These are phyloP conservation scores for Cryptococcus sp. DNA, from an alignment of 1,284 basidiomycete genomes.

Conservation along the genomic window DNA sequence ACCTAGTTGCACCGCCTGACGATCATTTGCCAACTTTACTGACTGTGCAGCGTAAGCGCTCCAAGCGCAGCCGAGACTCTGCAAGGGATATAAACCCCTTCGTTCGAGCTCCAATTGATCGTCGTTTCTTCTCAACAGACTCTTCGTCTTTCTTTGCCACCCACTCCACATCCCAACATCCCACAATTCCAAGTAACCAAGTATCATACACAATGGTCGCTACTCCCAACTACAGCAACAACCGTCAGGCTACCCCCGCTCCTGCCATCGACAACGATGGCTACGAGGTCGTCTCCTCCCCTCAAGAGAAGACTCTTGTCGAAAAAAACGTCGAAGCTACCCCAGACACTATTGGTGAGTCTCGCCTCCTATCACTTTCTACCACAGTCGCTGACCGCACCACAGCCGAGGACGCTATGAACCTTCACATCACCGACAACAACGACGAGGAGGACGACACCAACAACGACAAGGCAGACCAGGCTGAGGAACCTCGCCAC, in stretches of 20 bases:
- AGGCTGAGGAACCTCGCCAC: background rate
- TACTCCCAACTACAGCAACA: background rate
- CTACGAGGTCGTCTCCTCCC: background rate
- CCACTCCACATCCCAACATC: background rate
- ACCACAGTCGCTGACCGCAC: background rate
- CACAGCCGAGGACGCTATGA: background rate
- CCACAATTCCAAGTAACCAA: background rate
- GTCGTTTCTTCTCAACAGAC: constrained; percentile 1
- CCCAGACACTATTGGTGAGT: background rate
- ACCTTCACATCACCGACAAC: background rate
- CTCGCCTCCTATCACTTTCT: background rate
- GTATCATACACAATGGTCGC: background rate
- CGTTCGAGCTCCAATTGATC: background rate
- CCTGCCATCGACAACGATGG: background rate
- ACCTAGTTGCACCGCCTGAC: no score
- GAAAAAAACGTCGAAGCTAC: background rate
- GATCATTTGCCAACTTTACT: background rate
- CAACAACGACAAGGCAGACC: background rate
- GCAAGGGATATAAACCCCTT: no score
- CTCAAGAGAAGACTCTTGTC: background rate
- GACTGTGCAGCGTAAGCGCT: background rate
- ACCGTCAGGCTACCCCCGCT: background rate
- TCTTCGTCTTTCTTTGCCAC: background rate
- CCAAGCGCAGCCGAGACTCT: background rate
- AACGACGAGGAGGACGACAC: background rate